These are phyloP conservation scores for Pseudognaphalium luteoalbum DNA, from an alignment of 129 eudicot species.

Conservation along the genomic window DNA sequence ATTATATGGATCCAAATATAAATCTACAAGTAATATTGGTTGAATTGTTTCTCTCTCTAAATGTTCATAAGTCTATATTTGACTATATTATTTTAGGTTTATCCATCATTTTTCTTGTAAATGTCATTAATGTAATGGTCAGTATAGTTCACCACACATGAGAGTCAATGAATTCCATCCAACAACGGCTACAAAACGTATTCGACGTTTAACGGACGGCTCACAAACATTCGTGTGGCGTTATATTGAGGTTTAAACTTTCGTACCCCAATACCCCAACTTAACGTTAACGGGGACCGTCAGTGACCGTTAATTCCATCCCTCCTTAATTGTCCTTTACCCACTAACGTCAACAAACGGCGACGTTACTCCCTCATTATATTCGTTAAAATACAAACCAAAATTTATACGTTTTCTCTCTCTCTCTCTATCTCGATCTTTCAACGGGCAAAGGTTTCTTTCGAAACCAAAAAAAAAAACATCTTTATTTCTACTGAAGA, in stretches of 20 bases:
- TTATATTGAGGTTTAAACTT: conserved; percentile 82
- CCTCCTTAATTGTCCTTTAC: background rate
- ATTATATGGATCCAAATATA: too few species aligned
- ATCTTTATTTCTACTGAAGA: conserved; percentile 28
- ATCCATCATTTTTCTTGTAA: too few species aligned
- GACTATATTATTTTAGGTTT: too few species aligned
- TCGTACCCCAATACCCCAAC: conserved; percentile 34
- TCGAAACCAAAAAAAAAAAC: conserved; percentile 31
- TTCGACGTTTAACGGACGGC: conserved; percentile 29
- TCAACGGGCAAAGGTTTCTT: conserved; percentile 70
- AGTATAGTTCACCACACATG: background rate
- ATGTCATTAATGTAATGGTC: background rate
- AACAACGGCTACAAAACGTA: conserved; percentile 17
- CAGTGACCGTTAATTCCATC: conserved; percentile 44
- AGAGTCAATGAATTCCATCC: conserved; percentile 22
- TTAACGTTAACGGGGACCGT: conserved; percentile 59
- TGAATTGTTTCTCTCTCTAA: too few species aligned
- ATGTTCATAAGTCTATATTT: too few species aligned
- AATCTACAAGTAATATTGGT: too few species aligned
- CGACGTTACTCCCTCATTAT: conserved; percentile 49
- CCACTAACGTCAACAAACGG: conserved; percentile 55
- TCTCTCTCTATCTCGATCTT: conserved; percentile 48
- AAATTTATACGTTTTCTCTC: conserved; percentile 33
- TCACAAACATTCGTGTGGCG: conserved; percentile 50
- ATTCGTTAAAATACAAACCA: conserved; percentile 84